Evolutionary conservation across 495 filamentous ascomycete species (phyloP), one percentile per base, ranked within the genome.

Genomic region (Neurospora sp.): DNA sequence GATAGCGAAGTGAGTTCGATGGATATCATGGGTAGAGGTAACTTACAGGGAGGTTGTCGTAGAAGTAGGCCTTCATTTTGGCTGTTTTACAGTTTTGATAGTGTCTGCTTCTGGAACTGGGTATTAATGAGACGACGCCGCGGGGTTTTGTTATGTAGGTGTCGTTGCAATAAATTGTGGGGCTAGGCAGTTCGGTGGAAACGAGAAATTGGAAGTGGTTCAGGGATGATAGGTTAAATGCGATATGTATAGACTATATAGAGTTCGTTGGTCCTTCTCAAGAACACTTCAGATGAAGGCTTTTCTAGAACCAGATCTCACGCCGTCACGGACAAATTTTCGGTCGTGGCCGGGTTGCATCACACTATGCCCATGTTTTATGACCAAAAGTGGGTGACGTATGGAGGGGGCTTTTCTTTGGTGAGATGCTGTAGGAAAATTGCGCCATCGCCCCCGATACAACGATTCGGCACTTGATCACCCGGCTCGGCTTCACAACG

Each of bases 31-130:
- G 2, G 12, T 61, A 27, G 5, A 27, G 12, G 41, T 20, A 45
- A 83, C 90, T 80, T 89, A 95, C 93, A 73, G 86, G 87, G 75
- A 86, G 81, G 82, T 95, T 91, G 78, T 96, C 93, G 81, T 90
- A 95, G 85, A 88, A 91, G 83, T 96, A 96, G 73, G 90, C 92
- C 81, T 88, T 91, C 93, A 96, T 96, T 74, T 78, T 84, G 70
- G 69, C 14, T 31, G 44, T 20, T 71, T 44, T 73, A 14, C 53
- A 0, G 53, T 35, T 40, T 48, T 65, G 53, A 65, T 65, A 35
- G 53, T 8, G 27, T 65, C 53, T 65, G 53, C 8, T 65, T 37
- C 22, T 65, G 14, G 53, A 65, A 14, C 48, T 22, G 20, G 20
- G 48, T 35, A 37, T 65, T 3, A 65, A 65, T 65, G 27, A 65